Conservation (phyloP, 2,329 filamentous ascomycete species). For the Stenocarpella maydis region DNA sequence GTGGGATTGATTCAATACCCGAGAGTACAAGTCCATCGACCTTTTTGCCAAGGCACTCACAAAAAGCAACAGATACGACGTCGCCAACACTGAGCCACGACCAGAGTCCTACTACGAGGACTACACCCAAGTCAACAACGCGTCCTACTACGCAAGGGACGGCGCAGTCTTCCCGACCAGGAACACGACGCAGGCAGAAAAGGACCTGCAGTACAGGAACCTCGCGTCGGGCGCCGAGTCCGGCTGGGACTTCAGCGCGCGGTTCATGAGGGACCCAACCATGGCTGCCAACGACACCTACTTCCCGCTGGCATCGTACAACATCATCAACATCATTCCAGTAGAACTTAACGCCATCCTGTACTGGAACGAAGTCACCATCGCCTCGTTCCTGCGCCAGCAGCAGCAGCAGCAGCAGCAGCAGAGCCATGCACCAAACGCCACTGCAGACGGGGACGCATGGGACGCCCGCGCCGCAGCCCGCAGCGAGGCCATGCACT, state of each 20-base stretch:
- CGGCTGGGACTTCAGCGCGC: slow-evolving; percentile 69
- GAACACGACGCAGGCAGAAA: slow-evolving; percentile 55
- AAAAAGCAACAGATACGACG: slow-evolving; percentile 56
- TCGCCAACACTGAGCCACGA: slow-evolving; percentile 70
- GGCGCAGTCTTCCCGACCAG: slow-evolving; percentile 68
- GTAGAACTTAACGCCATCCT: slow-evolving; percentile 75
- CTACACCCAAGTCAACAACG: slow-evolving; percentile 70
- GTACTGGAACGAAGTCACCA: slow-evolving; percentile 70
- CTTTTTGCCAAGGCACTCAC: background rate
- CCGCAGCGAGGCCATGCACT: slow-evolving; percentile 69
- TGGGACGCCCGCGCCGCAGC: slow-evolving; percentile 60
- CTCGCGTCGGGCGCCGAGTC: slow-evolving; percentile 72
- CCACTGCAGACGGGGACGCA: slow-evolving; percentile 46
- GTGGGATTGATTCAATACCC: slow-evolving; percentile 35
- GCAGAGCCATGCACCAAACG: slow-evolving; percentile 45
- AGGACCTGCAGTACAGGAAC: slow-evolving; percentile 64
- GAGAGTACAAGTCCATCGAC: background rate
- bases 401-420: slow-evolving; percentile 44
- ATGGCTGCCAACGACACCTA: slow-evolving; percentile 68
- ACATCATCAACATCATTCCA: slow-evolving; percentile 64
- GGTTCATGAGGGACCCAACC: slow-evolving; percentile 64
- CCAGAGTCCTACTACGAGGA: slow-evolving; percentile 75
- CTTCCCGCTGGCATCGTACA: slow-evolving; percentile 72
- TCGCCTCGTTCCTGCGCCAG: slow-evolving; percentile 61
- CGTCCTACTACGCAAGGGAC: slow-evolving; percentile 65